phyloP scores from a whole-genome alignment of 345 rosid species.

The Eucalyptus marginata region DNA sequence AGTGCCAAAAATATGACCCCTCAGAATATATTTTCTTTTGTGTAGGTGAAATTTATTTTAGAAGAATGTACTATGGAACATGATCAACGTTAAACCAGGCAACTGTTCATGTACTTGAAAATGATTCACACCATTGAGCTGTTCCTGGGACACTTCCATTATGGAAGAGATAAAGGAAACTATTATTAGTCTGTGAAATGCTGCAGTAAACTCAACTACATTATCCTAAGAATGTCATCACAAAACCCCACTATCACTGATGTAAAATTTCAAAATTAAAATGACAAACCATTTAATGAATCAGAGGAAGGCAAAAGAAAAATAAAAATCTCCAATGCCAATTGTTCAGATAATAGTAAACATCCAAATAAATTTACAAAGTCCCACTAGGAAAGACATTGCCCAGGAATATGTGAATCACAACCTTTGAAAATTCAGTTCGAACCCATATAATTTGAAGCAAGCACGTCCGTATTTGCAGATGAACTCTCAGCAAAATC shows the following conservation, averaged over 20 bases:
- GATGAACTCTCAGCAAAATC: conserved; percentile 20
- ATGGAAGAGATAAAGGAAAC: no score
- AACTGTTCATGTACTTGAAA: no score
- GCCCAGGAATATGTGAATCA: not conserved
- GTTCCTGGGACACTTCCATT: no score
- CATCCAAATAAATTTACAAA: not conserved
- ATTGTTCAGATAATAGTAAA: not conserved
- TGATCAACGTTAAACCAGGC: no score
- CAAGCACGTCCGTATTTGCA: conserved; percentile 19
- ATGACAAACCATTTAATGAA: not conserved
- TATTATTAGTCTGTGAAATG: no score
- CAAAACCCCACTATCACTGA: not conserved
- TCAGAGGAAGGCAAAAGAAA: not conserved
- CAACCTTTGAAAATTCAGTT: conserved; percentile 76
- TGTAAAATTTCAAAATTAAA: not conserved
- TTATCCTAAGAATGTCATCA: no score
- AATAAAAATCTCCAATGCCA: not conserved
- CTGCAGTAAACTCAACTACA: no score
- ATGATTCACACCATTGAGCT: no score
- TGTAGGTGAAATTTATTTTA: not conserved
- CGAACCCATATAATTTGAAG: conserved; percentile 18
- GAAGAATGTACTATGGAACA: no score
- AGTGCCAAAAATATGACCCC: not conserved
- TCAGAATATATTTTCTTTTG: not conserved
- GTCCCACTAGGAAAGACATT: not conserved